These are phyloP conservation scores for Rhododendron kiyosumense DNA, from an alignment of 148 eudicot genomes.

Conservation along the genomic window DNA sequence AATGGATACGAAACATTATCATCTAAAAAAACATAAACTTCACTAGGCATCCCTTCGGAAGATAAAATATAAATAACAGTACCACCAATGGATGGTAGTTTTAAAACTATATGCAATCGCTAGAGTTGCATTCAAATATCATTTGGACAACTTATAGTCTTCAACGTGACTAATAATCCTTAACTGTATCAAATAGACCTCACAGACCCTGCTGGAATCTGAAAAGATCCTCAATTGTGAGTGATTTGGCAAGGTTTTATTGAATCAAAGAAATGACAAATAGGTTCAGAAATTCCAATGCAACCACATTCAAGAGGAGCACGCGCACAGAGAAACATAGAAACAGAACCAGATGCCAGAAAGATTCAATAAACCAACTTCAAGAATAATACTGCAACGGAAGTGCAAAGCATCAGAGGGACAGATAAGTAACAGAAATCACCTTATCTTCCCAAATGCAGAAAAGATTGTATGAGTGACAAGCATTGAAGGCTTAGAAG, in stretches of 20 bases:
- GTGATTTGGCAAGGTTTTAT: background rate
- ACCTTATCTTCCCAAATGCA: conserved; percentile 84
- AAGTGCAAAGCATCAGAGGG: background rate
- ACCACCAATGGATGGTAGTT: background rate
- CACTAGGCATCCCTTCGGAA: background rate
- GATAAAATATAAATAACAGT: background rate
- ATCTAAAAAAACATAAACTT: background rate
- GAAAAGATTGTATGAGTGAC: conserved; percentile 88
- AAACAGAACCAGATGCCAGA: background rate
- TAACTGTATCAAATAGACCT: background rate
- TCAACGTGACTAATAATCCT: background rate
- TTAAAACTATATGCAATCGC: background rate
- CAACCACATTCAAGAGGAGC: background rate
- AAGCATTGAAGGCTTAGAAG: conserved; percentile 85
- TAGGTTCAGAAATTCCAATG: background rate
- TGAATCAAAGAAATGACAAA: background rate
- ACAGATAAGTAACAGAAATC: background rate
- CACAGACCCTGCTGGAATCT: background rate
- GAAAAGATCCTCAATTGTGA: background rate
- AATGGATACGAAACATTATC: background rate
- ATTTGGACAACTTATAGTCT: background rate
- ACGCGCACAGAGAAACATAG: background rate
- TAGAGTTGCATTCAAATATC: background rate
- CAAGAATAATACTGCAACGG: background rate
- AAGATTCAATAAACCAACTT: background rate